phyloP scores from a whole-genome alignment of 176 grass and related monocot species.

The Aechmea fasciata region DNA sequence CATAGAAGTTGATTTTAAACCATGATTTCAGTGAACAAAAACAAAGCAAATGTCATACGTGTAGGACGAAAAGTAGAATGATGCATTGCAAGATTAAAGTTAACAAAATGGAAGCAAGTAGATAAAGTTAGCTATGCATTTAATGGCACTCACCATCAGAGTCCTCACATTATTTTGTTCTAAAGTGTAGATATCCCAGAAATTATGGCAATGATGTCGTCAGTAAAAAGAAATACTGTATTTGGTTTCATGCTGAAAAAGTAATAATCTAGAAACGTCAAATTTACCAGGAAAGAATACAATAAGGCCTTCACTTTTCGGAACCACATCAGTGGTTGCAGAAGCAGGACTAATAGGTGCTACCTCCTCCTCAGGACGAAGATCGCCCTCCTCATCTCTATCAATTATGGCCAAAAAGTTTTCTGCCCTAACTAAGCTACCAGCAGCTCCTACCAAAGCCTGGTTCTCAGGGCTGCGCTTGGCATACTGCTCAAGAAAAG shows the following conservation, averaged over 20 bases:
- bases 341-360: conserved; percentile 38
- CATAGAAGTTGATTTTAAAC: not conserved
- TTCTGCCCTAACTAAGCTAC: conserved; percentile 73
- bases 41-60: too few relatives aligned
- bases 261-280: not conserved
- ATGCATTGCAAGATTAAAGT: too few relatives aligned
- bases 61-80: too few relatives aligned
- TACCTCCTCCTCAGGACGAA: conserved; percentile 46
- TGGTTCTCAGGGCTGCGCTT: conserved; percentile 69
- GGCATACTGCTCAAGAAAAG: conserved; percentile 92
- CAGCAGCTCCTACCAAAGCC: conserved; percentile 78
- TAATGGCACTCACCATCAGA: too few relatives aligned
- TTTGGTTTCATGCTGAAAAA: not conserved
- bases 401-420: conserved; percentile 74
- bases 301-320: conserved; percentile 74
- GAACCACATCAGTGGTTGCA: conserved; percentile 43
- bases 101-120: too few relatives aligned
- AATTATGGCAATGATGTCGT: too few relatives aligned
- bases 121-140: too few relatives aligned
- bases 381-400: conserved; percentile 88
- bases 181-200: too few relatives aligned
- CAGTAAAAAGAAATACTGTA: not conserved
- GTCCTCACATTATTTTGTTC: too few relatives aligned
- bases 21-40: too few relatives aligned
- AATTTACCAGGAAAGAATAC: conserved; percentile 90